A percentile compares a stretch with the other conserved stretches of the same genome.
These are phyloP conservation scores for Gossypium turneri DNA, from an alignment of 345 rosid genomes.

Conservation along the genomic window DNA sequence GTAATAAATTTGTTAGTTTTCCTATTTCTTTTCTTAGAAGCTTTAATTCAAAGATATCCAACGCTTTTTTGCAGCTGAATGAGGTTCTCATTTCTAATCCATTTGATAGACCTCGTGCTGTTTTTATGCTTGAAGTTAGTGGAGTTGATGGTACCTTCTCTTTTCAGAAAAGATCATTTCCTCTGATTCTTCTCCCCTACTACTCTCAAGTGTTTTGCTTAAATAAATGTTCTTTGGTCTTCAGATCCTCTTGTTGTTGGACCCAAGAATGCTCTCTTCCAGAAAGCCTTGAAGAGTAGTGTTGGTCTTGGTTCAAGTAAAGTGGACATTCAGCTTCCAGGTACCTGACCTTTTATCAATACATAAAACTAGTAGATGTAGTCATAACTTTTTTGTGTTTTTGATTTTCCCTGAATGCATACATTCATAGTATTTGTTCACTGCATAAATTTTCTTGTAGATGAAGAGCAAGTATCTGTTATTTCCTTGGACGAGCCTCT, in stretches of 20 bases:
- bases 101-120: constrained; percentile 79
- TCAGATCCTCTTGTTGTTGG: constrained; percentile 42
- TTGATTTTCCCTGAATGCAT: background rate
- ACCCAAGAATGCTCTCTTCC: constrained; percentile 33
- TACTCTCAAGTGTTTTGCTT: background rate
- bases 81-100: constrained; percentile 77
- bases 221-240: constrained; percentile 14
- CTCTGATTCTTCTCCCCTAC: background rate
- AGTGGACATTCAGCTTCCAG: constrained; percentile 68
- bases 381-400: background rate
- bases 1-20: background rate
- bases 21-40: background rate
- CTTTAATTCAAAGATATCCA: background rate
- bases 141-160: constrained; percentile 59
- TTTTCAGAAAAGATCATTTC: background rate
- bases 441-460: constrained; percentile 38
- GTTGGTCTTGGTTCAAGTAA: constrained; percentile 37
- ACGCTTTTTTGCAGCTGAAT: constrained; percentile 54
- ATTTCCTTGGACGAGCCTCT: constrained; percentile 46
- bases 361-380: constrained; percentile 7
- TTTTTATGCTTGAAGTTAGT: constrained; percentile 73
- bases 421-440: background rate
- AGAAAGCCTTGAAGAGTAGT: constrained; percentile 42
- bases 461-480: constrained; percentile 56
- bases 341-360: constrained; percentile 29